Conservation (phyloP, 352 stramenopile genomes). For the Achlya hypogyna region DNA sequence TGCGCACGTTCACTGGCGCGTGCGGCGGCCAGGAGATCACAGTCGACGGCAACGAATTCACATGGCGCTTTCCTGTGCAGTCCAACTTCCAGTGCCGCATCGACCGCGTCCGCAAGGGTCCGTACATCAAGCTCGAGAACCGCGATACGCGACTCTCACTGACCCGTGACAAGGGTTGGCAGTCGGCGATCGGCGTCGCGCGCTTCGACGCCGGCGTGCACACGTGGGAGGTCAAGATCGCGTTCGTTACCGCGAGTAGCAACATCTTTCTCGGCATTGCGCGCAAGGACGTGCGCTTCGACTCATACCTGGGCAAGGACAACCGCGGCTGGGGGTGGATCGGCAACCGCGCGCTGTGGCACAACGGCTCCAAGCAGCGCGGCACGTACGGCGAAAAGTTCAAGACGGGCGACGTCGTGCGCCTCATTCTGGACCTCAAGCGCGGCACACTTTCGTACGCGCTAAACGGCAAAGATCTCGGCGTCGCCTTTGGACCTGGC, state of each 20-base stretch:
- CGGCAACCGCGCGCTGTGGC: conserved; percentile 81
- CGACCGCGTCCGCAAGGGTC: conserved; percentile 72
- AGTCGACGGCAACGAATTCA: conserved; percentile 78
- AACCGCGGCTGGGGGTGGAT: conserved; percentile 89
- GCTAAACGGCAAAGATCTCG: conserved; percentile 83
- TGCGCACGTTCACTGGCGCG: conserved; percentile 70
- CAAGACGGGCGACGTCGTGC: conserved; percentile 77
- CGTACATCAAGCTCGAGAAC: conserved; percentile 84
- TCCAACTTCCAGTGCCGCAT: conserved; percentile 85
- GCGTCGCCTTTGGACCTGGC: conserved; percentile 80
- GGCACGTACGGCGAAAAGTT: conserved; percentile 88
- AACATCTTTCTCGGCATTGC: conserved; percentile 86
- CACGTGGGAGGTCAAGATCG: conserved; percentile 84
- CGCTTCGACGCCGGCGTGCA: conserved; percentile 77
- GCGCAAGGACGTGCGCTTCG: conserved; percentile 70
- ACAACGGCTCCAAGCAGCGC: conserved; percentile 86
- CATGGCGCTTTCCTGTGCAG: conserved; percentile 81
- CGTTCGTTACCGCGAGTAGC: conserved; percentile 79
- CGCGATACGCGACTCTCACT: conserved; percentile 76
- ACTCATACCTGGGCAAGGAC: conserved; percentile 88
- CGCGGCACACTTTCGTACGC: conserved; percentile 79
- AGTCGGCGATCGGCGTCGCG: conserved; percentile 79
- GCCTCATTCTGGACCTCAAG: conserved; percentile 73
- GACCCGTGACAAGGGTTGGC: conserved; percentile 81
- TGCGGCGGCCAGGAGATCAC: conserved; percentile 81